Evolutionary conservation across 257 asterid genomes (phyloP).

Genomic region (Anisodus tanguticus): DNA sequence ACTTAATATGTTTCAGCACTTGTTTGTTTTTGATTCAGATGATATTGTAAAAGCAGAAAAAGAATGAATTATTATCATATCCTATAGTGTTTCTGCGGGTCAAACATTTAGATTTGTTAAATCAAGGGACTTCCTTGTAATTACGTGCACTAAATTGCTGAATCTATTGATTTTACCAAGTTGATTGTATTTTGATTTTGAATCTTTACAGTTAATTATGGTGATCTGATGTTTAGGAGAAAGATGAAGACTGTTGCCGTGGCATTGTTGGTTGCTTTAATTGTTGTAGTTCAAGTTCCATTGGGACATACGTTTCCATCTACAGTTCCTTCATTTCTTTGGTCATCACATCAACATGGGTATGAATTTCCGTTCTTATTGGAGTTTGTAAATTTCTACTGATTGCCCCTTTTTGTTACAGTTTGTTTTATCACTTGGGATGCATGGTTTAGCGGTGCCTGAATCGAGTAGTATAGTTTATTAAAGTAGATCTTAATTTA

Average conservation of each 20-base stretch:
- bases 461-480: neutral
- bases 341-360: slow-evolving; percentile 69
- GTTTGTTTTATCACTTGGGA: neutral
- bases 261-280: slow-evolving; percentile 48
- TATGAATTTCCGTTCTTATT: slow-evolving; percentile 34
- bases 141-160: neutral
- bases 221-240: slow-evolving; percentile 14
- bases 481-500: neutral
- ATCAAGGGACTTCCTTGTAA: neutral
- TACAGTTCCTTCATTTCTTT: slow-evolving; percentile 60
- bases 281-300: slow-evolving; percentile 47
- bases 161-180: neutral
- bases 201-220: neutral
- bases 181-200: slow-evolving; percentile 3
- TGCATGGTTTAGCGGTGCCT: neutral
- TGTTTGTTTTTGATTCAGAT: neutral
- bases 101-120: slow-evolving; percentile 20
- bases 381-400: neutral
- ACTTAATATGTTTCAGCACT: neutral
- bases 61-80: neutral
- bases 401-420: neutral
- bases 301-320: slow-evolving; percentile 38
- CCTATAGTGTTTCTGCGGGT: neutral
- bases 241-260: slow-evolving; percentile 45
- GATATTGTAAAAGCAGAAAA: too few species aligned